Evolutionary conservation across 805 yeast genomes (phyloP), one percentile per base, ranked within the genome.

Genomic region (Metschnikowia henanensis): DNA sequence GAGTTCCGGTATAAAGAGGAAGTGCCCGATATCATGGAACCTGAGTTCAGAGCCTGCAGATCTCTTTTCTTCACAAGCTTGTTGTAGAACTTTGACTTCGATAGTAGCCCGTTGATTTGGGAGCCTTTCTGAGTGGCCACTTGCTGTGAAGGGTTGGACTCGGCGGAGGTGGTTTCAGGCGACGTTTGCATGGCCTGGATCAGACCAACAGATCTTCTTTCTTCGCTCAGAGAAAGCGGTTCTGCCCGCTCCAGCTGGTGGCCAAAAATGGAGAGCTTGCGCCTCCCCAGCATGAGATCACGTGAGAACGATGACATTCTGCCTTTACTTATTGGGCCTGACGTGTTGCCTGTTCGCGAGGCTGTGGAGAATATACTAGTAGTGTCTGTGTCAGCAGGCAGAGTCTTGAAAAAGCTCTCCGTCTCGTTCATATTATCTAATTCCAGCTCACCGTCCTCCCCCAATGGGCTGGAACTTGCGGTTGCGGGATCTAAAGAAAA

Each of bases 1-100:
- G 62, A 54, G 31, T 46, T 55, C 30, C 59, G 50, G 23, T 61
- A 53, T 5, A 57, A 47, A 22, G 66, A 57, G 28, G 55, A 57
- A 35, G 65, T 47, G 43, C 49, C 56, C 33, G 63, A 51, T 34
- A 55, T 53, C 3, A 57, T 48, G 9, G 47, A 40, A 33, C 51
- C 46, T 16, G 43, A n/a, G 8, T 23, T 34, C 55, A 42, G 53
- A 6, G 43, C 25, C 7, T 61, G 50, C 61, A 65, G 68, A 34
- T 69, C 73, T 5, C 74, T 53, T 40, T 65, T 59, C 41, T 65
- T 68, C 45, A 61, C 68, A 19, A 70, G 52, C 42, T 63, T 62
- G 45, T 62, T 64, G 47, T 70, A 70, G 30, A 70, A 54, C 45
- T 59, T 58, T 4, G 72, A 61, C 43, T 70, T 70, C 15, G 68